A percentile compares a stretch with the other conserved stretches of the same genome.
Conservation (phyloP, 768 basidiomycete genomes). For the Boletus sp. region DNA sequence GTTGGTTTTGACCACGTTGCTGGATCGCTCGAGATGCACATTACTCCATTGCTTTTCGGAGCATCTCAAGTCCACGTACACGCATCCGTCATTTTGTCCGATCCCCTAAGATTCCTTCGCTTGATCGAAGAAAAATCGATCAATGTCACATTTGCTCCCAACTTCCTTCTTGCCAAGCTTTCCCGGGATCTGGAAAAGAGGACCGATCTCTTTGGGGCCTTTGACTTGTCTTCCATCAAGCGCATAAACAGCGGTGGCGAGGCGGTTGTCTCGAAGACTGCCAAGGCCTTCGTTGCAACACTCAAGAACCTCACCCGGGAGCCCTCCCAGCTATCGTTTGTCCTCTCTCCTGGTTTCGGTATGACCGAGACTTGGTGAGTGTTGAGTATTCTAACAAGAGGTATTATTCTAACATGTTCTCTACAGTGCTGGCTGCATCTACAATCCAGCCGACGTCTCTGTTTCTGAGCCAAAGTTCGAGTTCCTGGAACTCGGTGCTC, state of each 20-base stretch:
- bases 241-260: neutral
- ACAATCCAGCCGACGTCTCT: conserved; percentile 1
- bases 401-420: neutral
- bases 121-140: conserved; percentile 35
- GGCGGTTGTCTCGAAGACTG: conserved; percentile 19
- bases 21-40: conserved; percentile 37
- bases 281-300: conserved; percentile 33
- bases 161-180: neutral
- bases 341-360: conserved; percentile 33
- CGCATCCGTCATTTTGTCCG: conserved; percentile 15
- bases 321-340: conserved; percentile 13
- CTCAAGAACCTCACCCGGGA: conserved; percentile 24
- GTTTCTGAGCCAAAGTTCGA: conserved; percentile 6
- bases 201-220: conserved; percentile 14
- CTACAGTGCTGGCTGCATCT: neutral
- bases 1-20: conserved; percentile 44
- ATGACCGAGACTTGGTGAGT: neutral
- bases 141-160: conserved; percentile 14
- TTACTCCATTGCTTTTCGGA: conserved; percentile 33
- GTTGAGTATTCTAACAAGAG: neutral
- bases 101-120: conserved; percentile 10
- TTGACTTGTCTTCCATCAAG: conserved; percentile 28
- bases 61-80: conserved; percentile 17
- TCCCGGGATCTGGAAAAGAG: neutral
- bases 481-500: neutral